Evolutionary conservation across 1,139 yeast genomes (phyloP), one percentile per base, ranked within the genome.

Genomic region (Kodamaea anthophila): DNA sequence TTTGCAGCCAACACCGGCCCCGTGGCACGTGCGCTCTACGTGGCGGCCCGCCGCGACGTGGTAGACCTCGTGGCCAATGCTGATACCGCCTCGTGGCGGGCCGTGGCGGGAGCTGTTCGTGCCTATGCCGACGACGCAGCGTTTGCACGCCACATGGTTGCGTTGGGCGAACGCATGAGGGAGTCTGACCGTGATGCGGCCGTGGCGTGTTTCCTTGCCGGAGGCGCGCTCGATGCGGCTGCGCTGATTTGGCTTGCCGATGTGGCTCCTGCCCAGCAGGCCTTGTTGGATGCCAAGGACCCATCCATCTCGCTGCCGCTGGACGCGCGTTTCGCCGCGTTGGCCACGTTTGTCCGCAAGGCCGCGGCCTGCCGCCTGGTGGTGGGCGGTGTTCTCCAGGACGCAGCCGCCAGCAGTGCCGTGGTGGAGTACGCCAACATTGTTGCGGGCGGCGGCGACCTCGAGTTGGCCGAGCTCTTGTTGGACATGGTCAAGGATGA

Each of bases 231-330:
- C 31, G 93, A 83, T 39, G 84, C 80, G 49, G 78, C 85, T 31
- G 76, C 95, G 3, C 57, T 66, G 12, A 73, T 93, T 39, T 93
- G 98, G 99, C 69, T 85, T 34, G 62, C 72, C 24, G 98, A 91
- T 53, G 61, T 86, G 40, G 68, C 75, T 13, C 63, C 55, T 0
- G 57, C 70, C 36, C 95, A 88, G 55, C 46, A 58, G 8, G 60
- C 63, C 34, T 61, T 75, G 35, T 58, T 77, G 39, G 55, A 63
- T 34, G 53, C 65, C 5, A 55, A 63, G 15, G 19, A 46, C 49
- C 11, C 60, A 57, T 15, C 20, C 10, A 59, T 71, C 19, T 51
- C 68, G 2, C 69, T 86, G n/a, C 79, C 85, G 4, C 81, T 83
- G 33, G 94, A 82, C 41, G 95, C 96, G 13, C 87, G 88, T 50